Evolutionary conservation across 1,284 basidiomycete genomes (phyloP).

Genomic region (Chalciporus piperatoides): DNA sequence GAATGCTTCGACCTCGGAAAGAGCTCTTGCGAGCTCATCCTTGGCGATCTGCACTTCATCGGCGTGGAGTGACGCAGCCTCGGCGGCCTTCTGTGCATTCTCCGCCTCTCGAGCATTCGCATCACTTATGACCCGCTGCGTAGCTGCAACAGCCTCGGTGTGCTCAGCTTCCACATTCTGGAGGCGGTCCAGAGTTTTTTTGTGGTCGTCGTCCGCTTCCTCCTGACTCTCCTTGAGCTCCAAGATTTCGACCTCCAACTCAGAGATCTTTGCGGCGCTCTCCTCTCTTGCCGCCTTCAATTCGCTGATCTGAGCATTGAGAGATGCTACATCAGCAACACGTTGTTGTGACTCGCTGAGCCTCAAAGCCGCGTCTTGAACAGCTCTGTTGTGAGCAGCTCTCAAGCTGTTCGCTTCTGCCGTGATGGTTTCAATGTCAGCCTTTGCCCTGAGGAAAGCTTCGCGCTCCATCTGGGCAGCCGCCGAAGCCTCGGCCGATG

Average conservation of each 20-base stretch:
- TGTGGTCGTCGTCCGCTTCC: slow-evolving; percentile 55
- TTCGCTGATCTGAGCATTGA: slow-evolving; percentile 51
- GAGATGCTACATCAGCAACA: slow-evolving; percentile 40
- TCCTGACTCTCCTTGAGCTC: slow-evolving; percentile 74
- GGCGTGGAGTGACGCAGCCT: slow-evolving; percentile 43
- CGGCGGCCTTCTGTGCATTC: slow-evolving; percentile 40
- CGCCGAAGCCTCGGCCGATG: slow-evolving; percentile 41
- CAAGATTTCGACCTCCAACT: slow-evolving; percentile 75
- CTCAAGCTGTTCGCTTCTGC: slow-evolving; percentile 52
- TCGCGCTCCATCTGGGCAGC: slow-evolving; percentile 60
- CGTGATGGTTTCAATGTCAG: slow-evolving; percentile 53
- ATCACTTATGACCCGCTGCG: slow-evolving; percentile 50
- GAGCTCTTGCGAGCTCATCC: slow-evolving; percentile 45
- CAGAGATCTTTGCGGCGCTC: slow-evolving; percentile 67
- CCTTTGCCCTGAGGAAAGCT: slow-evolving; percentile 60
- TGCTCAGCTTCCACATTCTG: slow-evolving; percentile 53
- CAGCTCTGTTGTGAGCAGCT: slow-evolving; percentile 45
- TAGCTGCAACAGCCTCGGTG: slow-evolving; percentile 43
- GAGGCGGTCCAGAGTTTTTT: slow-evolving; percentile 44
- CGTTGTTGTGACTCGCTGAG: slow-evolving; percentile 45
- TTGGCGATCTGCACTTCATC: slow-evolving; percentile 43
- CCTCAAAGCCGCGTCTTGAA: slow-evolving; percentile 46
- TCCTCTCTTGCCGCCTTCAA: slow-evolving; percentile 72
- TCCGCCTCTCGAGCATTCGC: slow-evolving; percentile 50
- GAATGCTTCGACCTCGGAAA: slow-evolving; percentile 44